Percentiles rank a stretch among this genome's conserved stretches.
phyloP scores from a whole-genome alignment of 805 yeast species.

The Schwanniomyces pseudopolymorphus region DNA sequence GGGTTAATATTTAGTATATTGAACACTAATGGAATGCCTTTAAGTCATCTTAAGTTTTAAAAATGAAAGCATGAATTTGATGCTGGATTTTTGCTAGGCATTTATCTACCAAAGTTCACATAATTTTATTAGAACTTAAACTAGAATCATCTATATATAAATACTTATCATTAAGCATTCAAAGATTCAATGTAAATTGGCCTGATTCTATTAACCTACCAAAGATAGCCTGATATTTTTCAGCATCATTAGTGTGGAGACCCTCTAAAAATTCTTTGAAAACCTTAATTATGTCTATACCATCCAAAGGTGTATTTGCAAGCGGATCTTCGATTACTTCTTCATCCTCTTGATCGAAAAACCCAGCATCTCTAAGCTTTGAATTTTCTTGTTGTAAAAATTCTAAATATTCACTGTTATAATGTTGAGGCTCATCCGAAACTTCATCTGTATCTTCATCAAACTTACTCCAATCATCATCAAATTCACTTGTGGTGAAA shows the following conservation, averaged over 20 bases:
- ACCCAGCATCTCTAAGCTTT: slow-evolving; percentile 16
- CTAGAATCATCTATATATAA: too few relatives aligned
- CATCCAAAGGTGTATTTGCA: slow-evolving; percentile 74
- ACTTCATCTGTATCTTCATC: slow-evolving; percentile 12
- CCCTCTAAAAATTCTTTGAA: slow-evolving; percentile 55
- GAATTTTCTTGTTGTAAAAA: slow-evolving; percentile 23
- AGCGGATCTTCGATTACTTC: slow-evolving; percentile 74
- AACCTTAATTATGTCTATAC: slow-evolving; percentile 62
- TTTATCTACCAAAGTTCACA: neutral
- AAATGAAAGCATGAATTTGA: too few relatives aligned
- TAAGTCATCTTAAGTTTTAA: too few relatives aligned
- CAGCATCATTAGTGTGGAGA: slow-evolving; percentile 46
- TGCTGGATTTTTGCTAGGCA: too few relatives aligned
- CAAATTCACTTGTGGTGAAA: slow-evolving; percentile 10
- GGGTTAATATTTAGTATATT: too few relatives aligned
- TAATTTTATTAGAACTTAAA: too few relatives aligned
- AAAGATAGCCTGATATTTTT: slow-evolving; percentile 48
- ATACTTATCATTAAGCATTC: neutral
- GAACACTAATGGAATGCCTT: too few relatives aligned
- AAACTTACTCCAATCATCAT: slow-evolving; percentile 12
- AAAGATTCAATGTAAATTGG: neutral
- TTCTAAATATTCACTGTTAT: slow-evolving; percentile 23
- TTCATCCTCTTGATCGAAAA: slow-evolving; percentile 53
- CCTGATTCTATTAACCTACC: slow-evolving; percentile 17
- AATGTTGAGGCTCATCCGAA: slow-evolving; percentile 8